Conservation (phyloP, 495 filamentous ascomycete genomes). For the Neurospora terricola region DNA sequence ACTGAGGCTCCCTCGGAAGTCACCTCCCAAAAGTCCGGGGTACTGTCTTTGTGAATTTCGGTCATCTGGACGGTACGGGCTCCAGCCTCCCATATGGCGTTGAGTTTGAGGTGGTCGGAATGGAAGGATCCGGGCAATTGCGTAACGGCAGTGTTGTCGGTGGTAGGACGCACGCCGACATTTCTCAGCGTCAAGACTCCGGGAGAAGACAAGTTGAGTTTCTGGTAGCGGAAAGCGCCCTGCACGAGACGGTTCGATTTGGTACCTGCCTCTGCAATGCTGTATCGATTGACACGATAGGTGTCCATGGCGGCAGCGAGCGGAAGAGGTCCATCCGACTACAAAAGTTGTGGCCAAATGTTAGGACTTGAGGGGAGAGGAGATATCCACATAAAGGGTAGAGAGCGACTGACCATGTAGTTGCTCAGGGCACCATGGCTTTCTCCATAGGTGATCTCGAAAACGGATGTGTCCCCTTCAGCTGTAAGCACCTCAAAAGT, state of each 20-base stretch:
- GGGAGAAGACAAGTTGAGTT: neutral
- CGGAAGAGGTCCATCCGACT: neutral
- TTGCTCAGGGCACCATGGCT: neutral
- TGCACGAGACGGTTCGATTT: neutral
- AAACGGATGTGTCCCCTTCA: neutral
- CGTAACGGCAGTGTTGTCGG: neutral
- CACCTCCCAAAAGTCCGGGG: no score
- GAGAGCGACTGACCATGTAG: neutral
- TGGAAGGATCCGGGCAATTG: neutral
- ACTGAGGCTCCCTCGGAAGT: no score
- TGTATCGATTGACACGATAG: neutral
- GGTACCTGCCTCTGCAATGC: neutral
- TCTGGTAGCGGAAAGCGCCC: neutral
- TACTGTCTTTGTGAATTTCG: no score
- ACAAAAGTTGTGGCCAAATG: neutral
- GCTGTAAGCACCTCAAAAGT: neutral
- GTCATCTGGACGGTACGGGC: neutral
- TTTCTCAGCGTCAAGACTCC: neutral
- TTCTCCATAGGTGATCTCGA: neutral
- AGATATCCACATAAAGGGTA: no score
- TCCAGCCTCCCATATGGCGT: neutral
- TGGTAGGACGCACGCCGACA: neutral
- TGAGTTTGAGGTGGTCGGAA: neutral
- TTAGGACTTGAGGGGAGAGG: neutral
- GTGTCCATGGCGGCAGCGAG: neutral